Evolutionary conservation across 169 alveolate genomes (phyloP), one percentile per base, ranked within the genome.

Genomic region (Cardiosporidium cionae): DNA sequence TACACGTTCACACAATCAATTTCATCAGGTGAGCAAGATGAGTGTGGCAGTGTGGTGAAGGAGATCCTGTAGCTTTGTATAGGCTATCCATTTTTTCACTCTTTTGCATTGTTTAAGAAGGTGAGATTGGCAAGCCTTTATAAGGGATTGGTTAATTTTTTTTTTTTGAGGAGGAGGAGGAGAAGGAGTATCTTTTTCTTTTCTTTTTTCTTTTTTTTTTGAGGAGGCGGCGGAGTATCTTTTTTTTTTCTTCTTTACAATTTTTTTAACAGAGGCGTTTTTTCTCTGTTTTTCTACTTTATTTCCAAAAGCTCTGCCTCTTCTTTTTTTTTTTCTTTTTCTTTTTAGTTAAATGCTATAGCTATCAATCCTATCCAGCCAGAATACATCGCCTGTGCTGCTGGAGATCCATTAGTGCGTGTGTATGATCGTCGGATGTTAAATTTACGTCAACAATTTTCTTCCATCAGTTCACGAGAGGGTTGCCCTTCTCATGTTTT

Each of bases 401-500:
- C 89, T 9, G 71, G 76, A 28, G 89, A 84, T 53, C 83, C 69
- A 36, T 76, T 84, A 58, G 32, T 80, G 2, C 80, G 89, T 32
- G 80, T 80, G 25, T 84, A 79, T 62, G 89, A 84, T 72, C 65
- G 89, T 16, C 37, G 89, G 29, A 80, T 79, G 80, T 32, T 80
- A 35, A 63, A 75, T 1, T 6, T 72, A 73, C 33, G 67, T 9
- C 58, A 66, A 27, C 52, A 52, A 32, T n/a, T 68, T 22, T 76
- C 70, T 7, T 75, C 81, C 36, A 54, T 72, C 68, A 36, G 63
- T 16, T 37, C 66, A 27, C 78, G 77, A 25, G 52, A 54, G 53
- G 68, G 70, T 36, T 68, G 68, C 58, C 89, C 89, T 23, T 68
- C 74, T 16, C 78, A 79, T 35, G 62, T 77, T 7, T 83, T 67